A percentile compares a stretch with the other conserved stretches of the same genome.
These are phyloP conservation scores for Clathrospora elynae DNA, from an alignment of 2,329 filamentous ascomycete species.

Conservation along the genomic window DNA sequence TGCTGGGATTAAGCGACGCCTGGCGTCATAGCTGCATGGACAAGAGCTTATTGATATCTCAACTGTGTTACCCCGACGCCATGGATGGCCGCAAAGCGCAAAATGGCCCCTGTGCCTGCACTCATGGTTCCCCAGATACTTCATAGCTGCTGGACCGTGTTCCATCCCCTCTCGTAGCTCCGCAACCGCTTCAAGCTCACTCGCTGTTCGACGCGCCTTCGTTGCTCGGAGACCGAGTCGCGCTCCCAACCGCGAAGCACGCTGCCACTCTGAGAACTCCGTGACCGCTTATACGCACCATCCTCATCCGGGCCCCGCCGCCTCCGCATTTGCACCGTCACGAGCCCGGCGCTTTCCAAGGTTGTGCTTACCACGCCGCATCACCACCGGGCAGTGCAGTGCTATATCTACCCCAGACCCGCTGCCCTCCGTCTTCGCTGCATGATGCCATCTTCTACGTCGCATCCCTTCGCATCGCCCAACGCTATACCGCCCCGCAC, in stretches of 20 bases:
- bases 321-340: too few species aligned
- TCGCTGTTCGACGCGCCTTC: conserved; percentile 5
- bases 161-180: not conserved
- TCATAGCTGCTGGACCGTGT: not conserved
- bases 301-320: too few species aligned
- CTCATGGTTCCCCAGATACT: not conserved
- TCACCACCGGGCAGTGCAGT: not conserved
- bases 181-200: not conserved
- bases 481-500: conserved; percentile 50
- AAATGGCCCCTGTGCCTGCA: conserved; percentile 6
- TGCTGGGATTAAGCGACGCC: conserved; percentile 14
- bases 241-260: conserved; percentile 3
- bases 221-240: conserved; percentile 3
- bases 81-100: not conserved
- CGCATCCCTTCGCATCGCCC: conserved; percentile 44
- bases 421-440: conserved; percentile 6
- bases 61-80: conserved; percentile 7
- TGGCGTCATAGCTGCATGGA: conserved; percentile 18
- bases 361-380: too few species aligned
- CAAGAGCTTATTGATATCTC: conserved; percentile 1
- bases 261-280: too few species aligned
- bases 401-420: conserved; percentile 3
- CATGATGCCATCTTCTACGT: conserved; percentile 26
- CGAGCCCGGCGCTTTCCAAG: too few species aligned
- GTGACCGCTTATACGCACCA: too few species aligned